A percentile compares a stretch with the other conserved stretches of the same genome.
Evolutionary conservation across 441 rosid species (phyloP).

Genomic region (Pelargonium australe): DNA sequence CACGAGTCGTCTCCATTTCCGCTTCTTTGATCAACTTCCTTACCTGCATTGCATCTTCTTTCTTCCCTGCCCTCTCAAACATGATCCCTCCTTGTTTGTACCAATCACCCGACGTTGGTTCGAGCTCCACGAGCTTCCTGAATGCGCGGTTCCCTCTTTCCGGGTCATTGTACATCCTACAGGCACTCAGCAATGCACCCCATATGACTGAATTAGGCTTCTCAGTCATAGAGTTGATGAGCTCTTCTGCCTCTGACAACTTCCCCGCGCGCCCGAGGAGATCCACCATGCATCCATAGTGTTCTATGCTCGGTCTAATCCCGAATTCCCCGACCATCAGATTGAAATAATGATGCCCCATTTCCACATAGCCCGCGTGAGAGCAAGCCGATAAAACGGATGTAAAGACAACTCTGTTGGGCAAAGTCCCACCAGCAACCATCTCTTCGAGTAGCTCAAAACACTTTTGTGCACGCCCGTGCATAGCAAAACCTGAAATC

Average conservation of each 20-base stretch:
- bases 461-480: neutral
- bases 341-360: neutral
- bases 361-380: neutral
- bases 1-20: neutral
- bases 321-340: neutral
- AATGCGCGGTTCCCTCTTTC: neutral
- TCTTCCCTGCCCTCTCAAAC: neutral
- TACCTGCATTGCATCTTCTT: neutral
- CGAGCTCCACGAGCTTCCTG: neutral
- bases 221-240: neutral
- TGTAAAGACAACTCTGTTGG: neutral
- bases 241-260: neutral
- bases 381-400: neutral
- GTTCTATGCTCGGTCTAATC: neutral
- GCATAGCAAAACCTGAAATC: neutral
- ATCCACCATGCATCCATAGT: neutral
- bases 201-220: neutral
- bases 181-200: neutral
- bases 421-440: neutral
- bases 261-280: neutral
- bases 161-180: neutral
- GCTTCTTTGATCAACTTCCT: neutral
- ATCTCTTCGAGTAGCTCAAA: neutral
- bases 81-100: neutral
- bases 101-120: neutral